Conservation (phyloP, 176 grass and related monocot species). For the Stipa capillata region DNA sequence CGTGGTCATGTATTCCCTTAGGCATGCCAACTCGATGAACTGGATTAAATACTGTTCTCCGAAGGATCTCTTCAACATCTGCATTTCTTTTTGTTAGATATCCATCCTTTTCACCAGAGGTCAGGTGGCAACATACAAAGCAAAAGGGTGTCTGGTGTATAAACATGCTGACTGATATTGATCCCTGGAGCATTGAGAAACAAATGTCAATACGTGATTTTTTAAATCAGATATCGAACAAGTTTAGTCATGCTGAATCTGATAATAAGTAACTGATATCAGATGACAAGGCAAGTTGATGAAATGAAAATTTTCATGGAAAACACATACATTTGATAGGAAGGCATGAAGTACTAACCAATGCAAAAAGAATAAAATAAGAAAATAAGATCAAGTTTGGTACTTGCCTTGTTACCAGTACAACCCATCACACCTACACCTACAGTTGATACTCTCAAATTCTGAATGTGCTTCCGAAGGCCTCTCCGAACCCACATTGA, state of each 20-base stretch:
- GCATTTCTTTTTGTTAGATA: slow-evolving; percentile 65
- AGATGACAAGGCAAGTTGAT: not conserved
- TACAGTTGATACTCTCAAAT: slow-evolving; percentile 84
- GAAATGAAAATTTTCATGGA: not conserved
- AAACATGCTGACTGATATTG: slow-evolving; percentile 95
- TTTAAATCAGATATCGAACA: not conserved
- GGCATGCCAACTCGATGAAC: slow-evolving; percentile 28
- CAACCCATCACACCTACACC: slow-evolving; percentile 89
- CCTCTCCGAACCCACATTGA: slow-evolving; percentile 79
- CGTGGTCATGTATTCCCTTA: slow-evolving; percentile 54
- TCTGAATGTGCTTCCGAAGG: slow-evolving; percentile 67
- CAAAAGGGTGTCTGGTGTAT: slow-evolving; percentile 83
- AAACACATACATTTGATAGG: not conserved
- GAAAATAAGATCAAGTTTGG: slow-evolving; percentile 4
- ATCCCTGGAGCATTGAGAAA: slow-evolving; percentile 53
- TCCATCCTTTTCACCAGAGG: slow-evolving; percentile 77
- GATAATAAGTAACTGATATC: not conserved
- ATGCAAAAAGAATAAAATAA: not conserved
- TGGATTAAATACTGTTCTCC: slow-evolving; percentile 67
- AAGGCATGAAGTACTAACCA: not conserved
- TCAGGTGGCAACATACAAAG: slow-evolving; percentile 84
- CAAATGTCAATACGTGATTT: not conserved
- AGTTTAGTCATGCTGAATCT: not conserved
- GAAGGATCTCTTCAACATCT: slow-evolving; percentile 76
- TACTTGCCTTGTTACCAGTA: slow-evolving; percentile 83